phyloP scores from a whole-genome alignment of 768 basidiomycete genomes.

The Stropharia rugosoannulata region DNA sequence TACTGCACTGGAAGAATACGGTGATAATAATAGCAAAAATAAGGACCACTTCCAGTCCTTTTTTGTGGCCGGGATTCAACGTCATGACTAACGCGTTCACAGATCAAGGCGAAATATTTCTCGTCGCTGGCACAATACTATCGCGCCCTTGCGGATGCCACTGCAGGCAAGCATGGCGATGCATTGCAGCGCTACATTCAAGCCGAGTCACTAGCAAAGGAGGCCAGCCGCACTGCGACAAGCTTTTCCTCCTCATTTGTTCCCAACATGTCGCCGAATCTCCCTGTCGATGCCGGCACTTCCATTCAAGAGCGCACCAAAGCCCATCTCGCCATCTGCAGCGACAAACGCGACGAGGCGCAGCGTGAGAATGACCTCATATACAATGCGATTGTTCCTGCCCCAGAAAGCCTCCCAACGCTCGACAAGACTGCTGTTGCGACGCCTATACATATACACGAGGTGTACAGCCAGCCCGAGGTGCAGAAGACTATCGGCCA shows the following conservation, averaged over 20 bases:
- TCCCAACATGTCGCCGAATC: constrained; percentile 70
- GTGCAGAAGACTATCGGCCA: constrained; percentile 94
- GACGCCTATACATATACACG: constrained; percentile 88
- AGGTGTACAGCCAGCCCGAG: constrained; percentile 86
- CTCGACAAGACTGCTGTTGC: constrained; percentile 87
- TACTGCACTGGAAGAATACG: no score
- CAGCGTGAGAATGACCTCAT: constrained; percentile 94
- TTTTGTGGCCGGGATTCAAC: not conserved
- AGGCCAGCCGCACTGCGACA: constrained; percentile 68
- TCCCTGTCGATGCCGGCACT: constrained; percentile 83
- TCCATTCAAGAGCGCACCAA: constrained; percentile 84
- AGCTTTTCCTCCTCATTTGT: constrained; percentile 73
- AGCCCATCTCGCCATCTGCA: constrained; percentile 72
- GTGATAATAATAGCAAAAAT: not conserved
- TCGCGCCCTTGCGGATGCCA: constrained; percentile 74
- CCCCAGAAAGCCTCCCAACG: constrained; percentile 71
- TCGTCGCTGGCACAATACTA: constrained; percentile 85
- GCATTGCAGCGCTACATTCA: constrained; percentile 76
- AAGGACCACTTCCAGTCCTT: not conserved
- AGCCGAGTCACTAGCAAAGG: constrained; percentile 80
- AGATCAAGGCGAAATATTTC: constrained; percentile 94
- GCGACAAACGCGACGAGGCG: constrained; percentile 74
- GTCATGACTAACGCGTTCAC: not conserved
- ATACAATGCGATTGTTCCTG: constrained; percentile 88
- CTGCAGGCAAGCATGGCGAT: constrained; percentile 82